Percentiles rank a stretch among this genome's conserved stretches.
phyloP scores from a whole-genome alignment of 2,329 filamentous ascomycete genomes.

The Aspergillus costaricaensis region DNA sequence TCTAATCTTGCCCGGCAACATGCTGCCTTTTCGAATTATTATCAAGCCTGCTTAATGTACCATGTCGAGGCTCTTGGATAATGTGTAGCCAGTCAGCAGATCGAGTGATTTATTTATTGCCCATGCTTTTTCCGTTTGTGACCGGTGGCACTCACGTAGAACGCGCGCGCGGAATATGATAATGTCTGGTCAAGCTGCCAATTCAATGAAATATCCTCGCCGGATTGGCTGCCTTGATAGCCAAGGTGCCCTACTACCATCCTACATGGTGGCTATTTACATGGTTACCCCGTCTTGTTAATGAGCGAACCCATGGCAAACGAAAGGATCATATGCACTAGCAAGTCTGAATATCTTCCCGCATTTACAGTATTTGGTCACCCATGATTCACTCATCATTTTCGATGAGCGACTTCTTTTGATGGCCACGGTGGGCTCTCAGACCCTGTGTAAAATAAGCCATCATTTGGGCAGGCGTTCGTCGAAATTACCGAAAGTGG shows the following conservation, averaged over 20 bases:
- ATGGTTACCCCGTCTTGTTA: no score
- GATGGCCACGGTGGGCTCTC: not conserved
- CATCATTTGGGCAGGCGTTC: not conserved
- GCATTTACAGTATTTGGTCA: not conserved
- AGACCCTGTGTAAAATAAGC: not conserved
- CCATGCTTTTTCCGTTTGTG: not conserved
- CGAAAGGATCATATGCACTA: no score
- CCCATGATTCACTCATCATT: not conserved
- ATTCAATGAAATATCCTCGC: not conserved
- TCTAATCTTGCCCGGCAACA: not conserved
- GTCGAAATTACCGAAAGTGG: not conserved
- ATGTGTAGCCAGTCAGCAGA: not conserved
- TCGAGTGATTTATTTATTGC: not conserved
- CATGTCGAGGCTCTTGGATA: not conserved
- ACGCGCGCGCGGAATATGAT: not conserved
- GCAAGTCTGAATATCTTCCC: not conserved
- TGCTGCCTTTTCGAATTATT: not conserved
- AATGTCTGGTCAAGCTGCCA: not conserved
- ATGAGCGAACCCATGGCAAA: not conserved
- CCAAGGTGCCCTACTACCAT: not conserved
- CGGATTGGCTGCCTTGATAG: not conserved
- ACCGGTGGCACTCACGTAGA: no score
- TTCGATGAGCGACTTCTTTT: not conserved
- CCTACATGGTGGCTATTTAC: not conserved
- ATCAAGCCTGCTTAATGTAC: not conserved